Evolutionary conservation across 2,329 filamentous ascomycete species (phyloP).

Genomic region (Verticillium alfalfae): DNA sequence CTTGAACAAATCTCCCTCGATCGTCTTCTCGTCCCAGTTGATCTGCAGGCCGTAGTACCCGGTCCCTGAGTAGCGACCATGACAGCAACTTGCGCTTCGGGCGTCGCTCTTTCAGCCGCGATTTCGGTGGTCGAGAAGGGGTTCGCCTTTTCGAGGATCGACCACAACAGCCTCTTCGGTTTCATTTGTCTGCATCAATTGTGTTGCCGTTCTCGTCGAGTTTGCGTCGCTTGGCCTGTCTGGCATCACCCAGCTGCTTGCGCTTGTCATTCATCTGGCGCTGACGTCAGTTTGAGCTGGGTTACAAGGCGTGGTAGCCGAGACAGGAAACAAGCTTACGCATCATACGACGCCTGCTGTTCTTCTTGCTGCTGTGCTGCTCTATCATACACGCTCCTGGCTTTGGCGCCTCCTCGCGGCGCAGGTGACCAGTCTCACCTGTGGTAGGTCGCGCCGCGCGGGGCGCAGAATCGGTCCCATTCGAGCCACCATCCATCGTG

Average conservation of each 20-base stretch:
- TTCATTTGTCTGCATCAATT: conserved; percentile 12
- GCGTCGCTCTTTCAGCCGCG: conserved; percentile 71
- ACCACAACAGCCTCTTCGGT: background rate
- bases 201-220: conserved; percentile 27
- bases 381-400: background rate
- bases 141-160: conserved; percentile 28
- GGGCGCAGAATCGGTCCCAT: background rate
- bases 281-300: conserved; percentile 24
- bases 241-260: conserved; percentile 31
- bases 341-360: too few species aligned
- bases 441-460: background rate
- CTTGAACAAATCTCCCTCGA: conserved; percentile 90
- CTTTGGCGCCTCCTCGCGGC: background rate
- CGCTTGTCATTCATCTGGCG: conserved; percentile 31
- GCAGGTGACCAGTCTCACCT: background rate
- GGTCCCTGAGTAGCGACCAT: conserved; percentile 90
- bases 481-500: background rate
- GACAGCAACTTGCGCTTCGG: conserved; percentile 97
- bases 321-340: too few species aligned
- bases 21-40: conserved; percentile 76
- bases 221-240: conserved; percentile 36
- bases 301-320: conserved; percentile 16
- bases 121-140: conserved; percentile 73
- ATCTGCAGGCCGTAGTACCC: conserved; percentile 98
- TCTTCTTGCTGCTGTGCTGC: conserved; percentile 3